phyloP scores from a whole-genome alignment of 306 rosid genomes.

The Gleditsia sinensis region DNA sequence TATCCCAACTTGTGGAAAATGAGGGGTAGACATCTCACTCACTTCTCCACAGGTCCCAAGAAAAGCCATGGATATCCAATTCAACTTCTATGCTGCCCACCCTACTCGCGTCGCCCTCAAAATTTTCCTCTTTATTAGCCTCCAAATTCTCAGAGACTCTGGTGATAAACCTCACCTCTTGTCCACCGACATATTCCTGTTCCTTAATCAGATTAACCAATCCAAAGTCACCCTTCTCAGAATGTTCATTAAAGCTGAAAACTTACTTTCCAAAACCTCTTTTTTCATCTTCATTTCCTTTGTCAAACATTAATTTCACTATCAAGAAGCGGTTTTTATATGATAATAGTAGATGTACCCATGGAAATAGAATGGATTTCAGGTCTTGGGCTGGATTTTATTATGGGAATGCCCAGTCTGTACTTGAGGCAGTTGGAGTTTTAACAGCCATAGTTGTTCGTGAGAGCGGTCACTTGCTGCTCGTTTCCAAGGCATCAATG shows the following conservation, averaged over 20 bases:
- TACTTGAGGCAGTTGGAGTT: constrained; percentile 79
- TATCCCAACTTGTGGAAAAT: constrained; percentile 38
- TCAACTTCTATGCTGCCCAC: constrained; percentile 34
- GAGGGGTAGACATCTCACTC: constrained; percentile 41
- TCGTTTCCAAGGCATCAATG: constrained; percentile 82
- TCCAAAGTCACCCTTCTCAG: constrained; percentile 57
- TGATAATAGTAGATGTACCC: constrained; percentile 38
- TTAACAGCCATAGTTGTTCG: constrained; percentile 87
- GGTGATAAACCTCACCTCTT: constrained; percentile 65
- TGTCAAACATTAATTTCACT: constrained; percentile 40
- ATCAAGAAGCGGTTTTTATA: constrained; percentile 48
- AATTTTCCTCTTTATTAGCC: constrained; percentile 34
- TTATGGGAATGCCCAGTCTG: constrained; percentile 75
- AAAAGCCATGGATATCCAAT: constrained; percentile 50
- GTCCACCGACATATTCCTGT: constrained; percentile 50
- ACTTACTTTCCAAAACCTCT: constrained; percentile 60
- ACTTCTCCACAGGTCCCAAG: constrained; percentile 63
- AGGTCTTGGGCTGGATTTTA: constrained; percentile 64
- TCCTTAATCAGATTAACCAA: constrained; percentile 53
- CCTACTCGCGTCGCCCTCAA: constrained; percentile 35
- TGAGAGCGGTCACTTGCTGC: constrained; percentile 96
- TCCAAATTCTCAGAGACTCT: constrained; percentile 45
- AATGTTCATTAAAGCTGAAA: constrained; percentile 45
- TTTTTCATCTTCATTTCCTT: constrained; percentile 46
- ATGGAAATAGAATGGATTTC: constrained; percentile 50